Conservation (phyloP, 345 rosid genomes). For the Adansonia digitata region DNA sequence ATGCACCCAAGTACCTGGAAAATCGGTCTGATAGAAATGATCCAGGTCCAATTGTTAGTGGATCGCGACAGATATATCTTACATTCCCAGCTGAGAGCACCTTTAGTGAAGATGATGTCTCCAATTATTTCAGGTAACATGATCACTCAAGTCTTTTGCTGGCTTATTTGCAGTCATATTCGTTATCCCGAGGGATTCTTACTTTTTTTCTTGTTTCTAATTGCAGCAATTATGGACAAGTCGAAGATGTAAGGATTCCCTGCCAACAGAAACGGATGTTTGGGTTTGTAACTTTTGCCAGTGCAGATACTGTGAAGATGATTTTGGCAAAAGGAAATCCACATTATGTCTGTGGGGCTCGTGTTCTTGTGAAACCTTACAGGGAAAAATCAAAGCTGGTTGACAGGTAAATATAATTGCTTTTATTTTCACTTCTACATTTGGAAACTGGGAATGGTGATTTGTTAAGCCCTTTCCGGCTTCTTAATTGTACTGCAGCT, state of each 20-base stretch:
- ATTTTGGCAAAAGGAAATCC: constrained; percentile 64
- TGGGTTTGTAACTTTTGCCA: constrained; percentile 61
- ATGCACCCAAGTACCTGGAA: constrained; percentile 43
- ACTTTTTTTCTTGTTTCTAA: constrained; percentile 5
- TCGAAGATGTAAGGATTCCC: constrained; percentile 69
- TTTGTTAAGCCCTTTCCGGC: no score
- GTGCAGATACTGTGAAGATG: constrained; percentile 48
- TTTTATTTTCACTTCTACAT: background rate
- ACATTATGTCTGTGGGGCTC: constrained; percentile 66
- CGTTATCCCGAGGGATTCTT: background rate
- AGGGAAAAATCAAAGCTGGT: constrained; percentile 54
- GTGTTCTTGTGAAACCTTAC: constrained; percentile 71
- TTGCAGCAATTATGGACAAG: constrained; percentile 51
- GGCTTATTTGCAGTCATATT: background rate
- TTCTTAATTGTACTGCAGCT: no score
- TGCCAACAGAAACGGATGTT: constrained; percentile 70
- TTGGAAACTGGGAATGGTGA: background rate
- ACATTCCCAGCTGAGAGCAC: constrained; percentile 67
- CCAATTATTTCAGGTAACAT: constrained; percentile 49
- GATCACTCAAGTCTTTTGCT: background rate
- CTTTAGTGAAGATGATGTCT: constrained; percentile 61
- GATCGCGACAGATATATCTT: constrained; percentile 59
- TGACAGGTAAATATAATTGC: constrained; percentile 40
- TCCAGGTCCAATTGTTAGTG: constrained; percentile 39
- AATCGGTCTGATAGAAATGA: constrained; percentile 36